A percentile compares a stretch with the other conserved stretches of the same genome.
Evolutionary conservation across 2,329 filamentous ascomycete genomes (phyloP).

Genomic region (Chaetomium sp.): DNA sequence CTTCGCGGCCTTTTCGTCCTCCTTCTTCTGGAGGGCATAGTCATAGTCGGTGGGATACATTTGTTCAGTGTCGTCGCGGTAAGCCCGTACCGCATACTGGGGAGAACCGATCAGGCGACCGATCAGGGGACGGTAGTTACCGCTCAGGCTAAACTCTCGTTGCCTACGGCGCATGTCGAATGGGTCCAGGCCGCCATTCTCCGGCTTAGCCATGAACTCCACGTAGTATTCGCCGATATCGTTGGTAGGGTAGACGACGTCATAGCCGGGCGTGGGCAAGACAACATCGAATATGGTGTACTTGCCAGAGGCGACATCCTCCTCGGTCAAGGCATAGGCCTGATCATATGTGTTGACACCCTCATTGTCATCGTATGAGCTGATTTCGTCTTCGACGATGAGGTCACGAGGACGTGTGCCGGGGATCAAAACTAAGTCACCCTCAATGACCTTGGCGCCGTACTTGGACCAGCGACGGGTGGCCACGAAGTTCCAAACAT

Average conservation of each 20-base stretch:
- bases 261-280: constrained; percentile 85
- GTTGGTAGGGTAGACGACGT: constrained; percentile 80
- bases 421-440: constrained; percentile 69
- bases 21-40: constrained; percentile 44
- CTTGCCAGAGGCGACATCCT: constrained; percentile 69
- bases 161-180: constrained; percentile 79
- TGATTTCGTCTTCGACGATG: constrained; percentile 42
- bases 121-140: constrained; percentile 80
- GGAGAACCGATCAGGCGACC: constrained; percentile 61
- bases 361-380: constrained; percentile 42
- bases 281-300: constrained; percentile 85
- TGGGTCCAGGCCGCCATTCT: constrained; percentile 74
- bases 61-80: constrained; percentile 67
- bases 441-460: constrained; percentile 68
- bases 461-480: constrained; percentile 74
- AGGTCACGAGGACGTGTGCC: constrained; percentile 16
- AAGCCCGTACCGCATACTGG: constrained; percentile 62
- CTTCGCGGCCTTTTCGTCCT: constrained; percentile 22
- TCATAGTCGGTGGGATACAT: constrained; percentile 86
- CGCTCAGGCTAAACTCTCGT: constrained; percentile 82
- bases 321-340: constrained; percentile 65
- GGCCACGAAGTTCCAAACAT: constrained; percentile 85
- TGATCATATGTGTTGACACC: constrained; percentile 41
- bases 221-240: constrained; percentile 77
- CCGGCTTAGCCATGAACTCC: constrained; percentile 74